A percentile compares a stretch with the other conserved stretches of the same genome.
These are phyloP conservation scores for Dactylellina haptotyla DNA, from an alignment of 2,329 filamentous ascomycete genomes.

Conservation along the genomic window DNA sequence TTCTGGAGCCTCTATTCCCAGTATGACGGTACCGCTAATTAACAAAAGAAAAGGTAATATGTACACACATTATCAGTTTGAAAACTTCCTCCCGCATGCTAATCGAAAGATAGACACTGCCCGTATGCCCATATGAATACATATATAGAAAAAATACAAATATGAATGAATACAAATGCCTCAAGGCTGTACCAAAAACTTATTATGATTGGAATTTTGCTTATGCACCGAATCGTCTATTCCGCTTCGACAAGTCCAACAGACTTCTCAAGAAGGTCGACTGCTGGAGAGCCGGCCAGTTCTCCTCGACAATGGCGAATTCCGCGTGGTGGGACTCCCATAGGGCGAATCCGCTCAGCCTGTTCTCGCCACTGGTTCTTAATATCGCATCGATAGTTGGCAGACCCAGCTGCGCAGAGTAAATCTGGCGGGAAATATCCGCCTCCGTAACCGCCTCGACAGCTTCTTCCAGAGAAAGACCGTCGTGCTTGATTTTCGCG, in stretches of 20 bases:
- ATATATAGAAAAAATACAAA: too few relatives aligned
- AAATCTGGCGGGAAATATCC: slow-evolving; percentile 37
- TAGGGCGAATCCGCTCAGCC: slow-evolving; percentile 43
- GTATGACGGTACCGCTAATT: not conserved
- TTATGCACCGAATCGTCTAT: slow-evolving; percentile 38
- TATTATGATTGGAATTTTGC: not conserved
- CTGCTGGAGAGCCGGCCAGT: slow-evolving; percentile 40
- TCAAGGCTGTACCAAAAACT: not conserved
- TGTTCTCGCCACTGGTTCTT: slow-evolving; percentile 44
- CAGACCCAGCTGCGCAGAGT: slow-evolving; percentile 43
- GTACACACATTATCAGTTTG: too few relatives aligned
- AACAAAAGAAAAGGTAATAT: not conserved
- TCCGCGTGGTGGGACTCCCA: slow-evolving; percentile 49
- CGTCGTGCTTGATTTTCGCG: slow-evolving; percentile 23
- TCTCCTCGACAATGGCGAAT: slow-evolving; percentile 44
- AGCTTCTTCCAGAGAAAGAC: slow-evolving; percentile 32
- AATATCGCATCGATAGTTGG: slow-evolving; percentile 40
- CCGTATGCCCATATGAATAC: too few relatives aligned
- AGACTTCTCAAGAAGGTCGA: slow-evolving; percentile 43
- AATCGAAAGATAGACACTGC: too few relatives aligned
- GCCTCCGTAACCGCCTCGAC: slow-evolving; percentile 29
- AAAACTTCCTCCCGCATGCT: too few relatives aligned
- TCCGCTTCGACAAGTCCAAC: slow-evolving; percentile 33
- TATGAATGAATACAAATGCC: not conserved
- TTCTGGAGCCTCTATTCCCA: too few relatives aligned